Evolutionary conservation across 495 filamentous ascomycete species (phyloP).

Genomic region (Rusavskia elegans): DNA sequence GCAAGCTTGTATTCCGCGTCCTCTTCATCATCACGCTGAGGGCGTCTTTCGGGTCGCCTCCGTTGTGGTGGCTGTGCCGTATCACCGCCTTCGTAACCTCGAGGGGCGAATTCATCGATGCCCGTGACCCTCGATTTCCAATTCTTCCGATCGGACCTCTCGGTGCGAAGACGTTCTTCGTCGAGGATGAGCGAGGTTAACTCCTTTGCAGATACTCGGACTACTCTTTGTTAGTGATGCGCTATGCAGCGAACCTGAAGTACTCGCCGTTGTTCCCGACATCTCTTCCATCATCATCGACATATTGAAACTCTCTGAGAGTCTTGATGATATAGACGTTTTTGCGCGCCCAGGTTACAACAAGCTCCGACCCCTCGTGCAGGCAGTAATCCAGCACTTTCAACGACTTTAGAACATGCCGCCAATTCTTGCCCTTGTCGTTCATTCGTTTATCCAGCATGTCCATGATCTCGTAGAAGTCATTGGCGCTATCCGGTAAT

Average conservation of each 20-base stretch:
- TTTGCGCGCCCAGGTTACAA: constrained; percentile 95
- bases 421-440: constrained; percentile 99
- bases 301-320: constrained; percentile 84
- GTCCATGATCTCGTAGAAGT: constrained; percentile 99
- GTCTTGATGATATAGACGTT: constrained; percentile 99
- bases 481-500: constrained; percentile 49
- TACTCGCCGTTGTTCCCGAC: constrained; percentile 83
- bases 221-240: constrained; percentile 29
- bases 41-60: constrained; percentile 26
- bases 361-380: constrained; percentile 90
- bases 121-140: constrained; percentile 96
- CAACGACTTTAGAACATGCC: constrained; percentile 92
- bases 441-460: constrained; percentile 99
- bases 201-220: constrained; percentile 91
- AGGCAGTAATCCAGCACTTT: constrained; percentile 98
- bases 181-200: constrained; percentile 87
- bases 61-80: constrained; percentile 22
- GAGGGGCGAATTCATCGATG: constrained; percentile 61
- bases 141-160: constrained; percentile 78
- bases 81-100: constrained; percentile 18
- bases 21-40: constrained; percentile 52
- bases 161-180: constrained; percentile 81
- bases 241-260: not conserved
- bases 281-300: constrained; percentile 87
- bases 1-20: constrained; percentile 87